Conservation (phyloP, 306 rosid genomes). For the Lotus japonicus region DNA sequence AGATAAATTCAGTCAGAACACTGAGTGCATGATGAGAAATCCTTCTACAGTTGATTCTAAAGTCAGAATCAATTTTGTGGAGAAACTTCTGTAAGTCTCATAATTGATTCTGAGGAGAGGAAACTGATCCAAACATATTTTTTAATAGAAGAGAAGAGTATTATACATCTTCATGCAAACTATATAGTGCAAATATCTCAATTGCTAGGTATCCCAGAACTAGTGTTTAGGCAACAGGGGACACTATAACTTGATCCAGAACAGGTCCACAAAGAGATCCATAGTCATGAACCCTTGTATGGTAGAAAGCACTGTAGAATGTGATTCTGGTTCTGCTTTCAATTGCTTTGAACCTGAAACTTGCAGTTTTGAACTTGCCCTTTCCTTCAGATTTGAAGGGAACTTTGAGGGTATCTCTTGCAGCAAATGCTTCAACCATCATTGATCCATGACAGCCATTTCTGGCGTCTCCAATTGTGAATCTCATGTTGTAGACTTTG, state of each 20-base stretch:
- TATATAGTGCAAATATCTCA: slow-evolving; percentile 26
- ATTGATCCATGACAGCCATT: slow-evolving; percentile 94
- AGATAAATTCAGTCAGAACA: too few relatives aligned
- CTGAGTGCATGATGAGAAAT: too few relatives aligned
- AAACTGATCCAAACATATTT: too few relatives aligned
- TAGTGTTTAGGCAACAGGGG: slow-evolving; percentile 28
- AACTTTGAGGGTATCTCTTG: slow-evolving; percentile 52
- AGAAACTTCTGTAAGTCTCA: too few relatives aligned
- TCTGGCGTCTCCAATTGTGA: slow-evolving; percentile 72
- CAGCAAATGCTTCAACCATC: slow-evolving; percentile 93
- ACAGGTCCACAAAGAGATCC: slow-evolving; percentile 92
- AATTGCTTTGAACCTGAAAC: slow-evolving; percentile 59
- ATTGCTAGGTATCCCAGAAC: neutral
- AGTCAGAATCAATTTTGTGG: too few relatives aligned
- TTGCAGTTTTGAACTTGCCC: slow-evolving; percentile 48
- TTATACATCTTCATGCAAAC: slow-evolving; percentile 17
- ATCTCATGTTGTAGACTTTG: slow-evolving; percentile 56
- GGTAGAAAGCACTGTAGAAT: slow-evolving; percentile 82
- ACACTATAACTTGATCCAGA: slow-evolving; percentile 61
- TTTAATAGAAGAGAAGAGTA: neutral
- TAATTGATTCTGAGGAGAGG: too few relatives aligned
- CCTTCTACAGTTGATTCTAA: too few relatives aligned
- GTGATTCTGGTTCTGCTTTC: slow-evolving; percentile 63
- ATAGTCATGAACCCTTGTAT: slow-evolving; percentile 55
- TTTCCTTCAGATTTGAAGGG: slow-evolving; percentile 63